Evolutionary conservation across 768 basidiomycete genomes (phyloP).

Genomic region (Boletus coccyginus): DNA sequence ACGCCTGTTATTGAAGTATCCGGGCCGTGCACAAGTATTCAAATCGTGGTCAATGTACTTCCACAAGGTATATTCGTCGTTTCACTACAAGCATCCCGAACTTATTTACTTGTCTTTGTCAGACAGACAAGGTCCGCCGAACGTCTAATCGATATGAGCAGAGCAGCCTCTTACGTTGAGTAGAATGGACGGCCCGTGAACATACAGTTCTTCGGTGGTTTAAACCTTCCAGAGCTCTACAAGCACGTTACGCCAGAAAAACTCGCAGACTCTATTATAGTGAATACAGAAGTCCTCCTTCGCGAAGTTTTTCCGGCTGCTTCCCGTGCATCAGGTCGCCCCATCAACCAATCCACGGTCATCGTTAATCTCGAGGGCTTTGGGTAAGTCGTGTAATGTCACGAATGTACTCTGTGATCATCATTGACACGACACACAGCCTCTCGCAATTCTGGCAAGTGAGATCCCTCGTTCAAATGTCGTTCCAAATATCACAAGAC

Average conservation of each 20-base stretch:
- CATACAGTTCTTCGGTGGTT: slow-evolving; percentile 58
- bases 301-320: slow-evolving; percentile 70
- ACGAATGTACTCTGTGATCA: background rate
- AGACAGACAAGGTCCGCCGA: slow-evolving; percentile 65
- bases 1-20: slow-evolving; percentile 46
- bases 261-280: slow-evolving; percentile 62
- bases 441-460: slow-evolving; percentile 75
- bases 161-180: background rate
- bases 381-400: slow-evolving; percentile 41
- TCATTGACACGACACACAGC: slow-evolving; percentile 31
- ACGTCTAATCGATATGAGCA: background rate
- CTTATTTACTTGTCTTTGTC: background rate
- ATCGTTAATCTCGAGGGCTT: slow-evolving; percentile 73
- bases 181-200: slow-evolving; percentile 73
- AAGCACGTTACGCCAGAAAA: slow-evolving; percentile 54
- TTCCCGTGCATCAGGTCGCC: slow-evolving; percentile 49
- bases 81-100: background rate
- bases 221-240: slow-evolving; percentile 58
- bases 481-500: slow-evolving; percentile 76
- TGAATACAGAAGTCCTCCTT: slow-evolving; percentile 61
- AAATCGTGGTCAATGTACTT: slow-evolving; percentile 79
- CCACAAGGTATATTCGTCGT: slow-evolving; percentile 53
- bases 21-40: slow-evolving; percentile 65
- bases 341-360: slow-evolving; percentile 52
- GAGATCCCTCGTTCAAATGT: slow-evolving; percentile 56